phyloP scores from a whole-genome alignment of 805 yeast genomes.

The Ascoidea rubescens region DNA sequence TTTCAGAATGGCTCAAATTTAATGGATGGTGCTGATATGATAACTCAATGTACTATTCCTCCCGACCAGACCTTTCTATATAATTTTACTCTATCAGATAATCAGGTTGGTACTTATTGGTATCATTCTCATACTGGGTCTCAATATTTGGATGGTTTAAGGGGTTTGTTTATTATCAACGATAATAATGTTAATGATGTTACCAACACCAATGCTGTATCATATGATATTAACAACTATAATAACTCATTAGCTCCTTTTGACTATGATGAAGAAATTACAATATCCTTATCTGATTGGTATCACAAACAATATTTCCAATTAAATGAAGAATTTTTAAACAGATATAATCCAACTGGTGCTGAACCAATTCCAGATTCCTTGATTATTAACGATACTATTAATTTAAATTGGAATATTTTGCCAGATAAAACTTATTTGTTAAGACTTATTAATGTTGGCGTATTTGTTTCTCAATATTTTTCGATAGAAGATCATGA shows the following conservation, averaged over 20 bases:
- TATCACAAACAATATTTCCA: constrained; percentile 41
- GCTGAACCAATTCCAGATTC: constrained; percentile 73
- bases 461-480: constrained; percentile 64
- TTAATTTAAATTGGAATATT: constrained; percentile 39
- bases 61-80: constrained; percentile 54
- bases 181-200: constrained; percentile 24
- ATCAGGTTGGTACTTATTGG: constrained; percentile 74
- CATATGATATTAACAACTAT: constrained; percentile 15
- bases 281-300: constrained; percentile 45
- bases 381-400: constrained; percentile 49
- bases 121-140: constrained; percentile 70
- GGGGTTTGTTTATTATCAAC: constrained; percentile 56
- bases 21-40: constrained; percentile 75
- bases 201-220: constrained; percentile 4
- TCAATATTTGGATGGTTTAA: constrained; percentile 67
- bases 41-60: constrained; percentile 69
- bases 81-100: constrained; percentile 46
- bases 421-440: constrained; percentile 49
- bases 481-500: constrained; percentile 56
- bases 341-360: constrained; percentile 69
- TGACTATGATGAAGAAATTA: constrained; percentile 47
- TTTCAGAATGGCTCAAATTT: constrained; percentile 46
- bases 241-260: constrained; percentile 25
- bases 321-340: constrained; percentile 34
- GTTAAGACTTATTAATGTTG: constrained; percentile 50